These are phyloP conservation scores for Flaveria robusta DNA, from an alignment of 129 eudicot species.

Conservation along the genomic window DNA sequence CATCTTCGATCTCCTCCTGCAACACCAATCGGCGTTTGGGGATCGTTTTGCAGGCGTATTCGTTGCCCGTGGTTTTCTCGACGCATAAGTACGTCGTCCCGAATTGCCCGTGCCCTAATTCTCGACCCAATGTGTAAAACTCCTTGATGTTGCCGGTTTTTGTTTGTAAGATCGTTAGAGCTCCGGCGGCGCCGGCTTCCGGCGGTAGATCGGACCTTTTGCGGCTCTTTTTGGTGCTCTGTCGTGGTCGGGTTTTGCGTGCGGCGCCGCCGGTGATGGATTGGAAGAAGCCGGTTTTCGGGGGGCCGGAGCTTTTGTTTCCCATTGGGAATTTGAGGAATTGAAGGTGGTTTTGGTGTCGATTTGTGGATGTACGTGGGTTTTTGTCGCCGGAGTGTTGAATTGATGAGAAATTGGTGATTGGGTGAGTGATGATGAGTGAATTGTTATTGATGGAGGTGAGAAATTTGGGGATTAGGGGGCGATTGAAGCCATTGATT, in stretches of 20 bases:
- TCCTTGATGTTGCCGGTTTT: constrained; percentile 14
- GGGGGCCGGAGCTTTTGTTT: constrained; percentile 11
- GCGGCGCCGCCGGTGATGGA: background rate
- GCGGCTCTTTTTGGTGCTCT: background rate
- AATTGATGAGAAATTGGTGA: background rate
- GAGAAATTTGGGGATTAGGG: background rate
- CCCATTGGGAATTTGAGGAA: background rate
- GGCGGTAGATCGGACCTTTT: background rate
- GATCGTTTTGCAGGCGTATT: constrained; percentile 3
- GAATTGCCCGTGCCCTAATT: constrained; percentile 5
- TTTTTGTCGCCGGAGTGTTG: background rate
- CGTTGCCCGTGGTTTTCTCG: background rate
- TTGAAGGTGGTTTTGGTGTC: background rate
- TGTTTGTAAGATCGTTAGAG: background rate
- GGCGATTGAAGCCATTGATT: constrained; percentile 8
- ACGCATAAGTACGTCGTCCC: constrained; percentile 4
- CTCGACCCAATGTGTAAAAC: background rate
- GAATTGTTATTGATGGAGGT: constrained; percentile 11
- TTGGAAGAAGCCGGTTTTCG: constrained; percentile 1
- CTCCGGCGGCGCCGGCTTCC: background rate
- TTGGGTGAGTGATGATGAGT: background rate
- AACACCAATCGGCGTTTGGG: background rate
- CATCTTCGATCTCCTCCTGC: constrained; percentile 6
- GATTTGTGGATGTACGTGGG: background rate
- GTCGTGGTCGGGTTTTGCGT: background rate